phyloP scores from a whole-genome alignment of 2,329 filamentous ascomycete genomes.

The Amesomyces nigricolor region DNA sequence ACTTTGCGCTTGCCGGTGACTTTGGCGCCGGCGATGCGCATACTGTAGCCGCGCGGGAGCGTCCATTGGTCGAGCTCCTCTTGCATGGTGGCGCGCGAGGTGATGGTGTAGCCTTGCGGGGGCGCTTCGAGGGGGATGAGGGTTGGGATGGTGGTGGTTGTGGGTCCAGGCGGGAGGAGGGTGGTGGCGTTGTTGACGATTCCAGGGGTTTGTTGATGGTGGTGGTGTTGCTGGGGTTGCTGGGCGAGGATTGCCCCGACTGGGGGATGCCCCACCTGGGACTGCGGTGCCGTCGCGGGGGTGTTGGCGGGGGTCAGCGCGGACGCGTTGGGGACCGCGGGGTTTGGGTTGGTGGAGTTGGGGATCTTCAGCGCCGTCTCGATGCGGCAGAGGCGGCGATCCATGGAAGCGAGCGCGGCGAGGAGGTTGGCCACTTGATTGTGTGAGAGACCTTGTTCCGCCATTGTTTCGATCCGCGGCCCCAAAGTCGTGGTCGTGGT shows the following conservation, averaged over 20 bases:
- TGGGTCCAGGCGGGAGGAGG: neutral
- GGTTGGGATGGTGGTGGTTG: neutral
- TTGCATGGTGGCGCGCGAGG: slow-evolving; percentile 32
- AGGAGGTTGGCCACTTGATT: slow-evolving; percentile 25
- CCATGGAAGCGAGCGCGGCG: slow-evolving; percentile 29
- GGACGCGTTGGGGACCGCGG: neutral
- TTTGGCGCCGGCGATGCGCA: slow-evolving; percentile 36
- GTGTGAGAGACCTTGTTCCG: slow-evolving; percentile 19
- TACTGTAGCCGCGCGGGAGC: slow-evolving; percentile 35
- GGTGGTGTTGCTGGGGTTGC: slow-evolving; percentile 17
- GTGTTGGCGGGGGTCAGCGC: slow-evolving; percentile 5
- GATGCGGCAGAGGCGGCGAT: slow-evolving; percentile 30
- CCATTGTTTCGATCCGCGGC: slow-evolving; percentile 12
- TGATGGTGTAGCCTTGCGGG: slow-evolving; percentile 32
- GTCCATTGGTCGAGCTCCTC: slow-evolving; percentile 35
- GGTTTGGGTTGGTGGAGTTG: slow-evolving; percentile 2
- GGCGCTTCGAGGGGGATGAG: slow-evolving; percentile 29
- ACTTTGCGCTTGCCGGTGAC: slow-evolving; percentile 35
- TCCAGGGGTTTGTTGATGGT: slow-evolving; percentile 19
- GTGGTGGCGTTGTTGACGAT: slow-evolving; percentile 6
- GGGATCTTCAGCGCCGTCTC: slow-evolving; percentile 24
- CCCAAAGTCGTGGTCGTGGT: no score
- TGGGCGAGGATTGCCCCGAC: neutral
- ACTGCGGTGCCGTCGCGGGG: neutral
- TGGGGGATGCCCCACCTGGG: slow-evolving; percentile 6